Conservation (phyloP, 1,284 basidiomycete genomes). For the Phylloporus sp. region DNA sequence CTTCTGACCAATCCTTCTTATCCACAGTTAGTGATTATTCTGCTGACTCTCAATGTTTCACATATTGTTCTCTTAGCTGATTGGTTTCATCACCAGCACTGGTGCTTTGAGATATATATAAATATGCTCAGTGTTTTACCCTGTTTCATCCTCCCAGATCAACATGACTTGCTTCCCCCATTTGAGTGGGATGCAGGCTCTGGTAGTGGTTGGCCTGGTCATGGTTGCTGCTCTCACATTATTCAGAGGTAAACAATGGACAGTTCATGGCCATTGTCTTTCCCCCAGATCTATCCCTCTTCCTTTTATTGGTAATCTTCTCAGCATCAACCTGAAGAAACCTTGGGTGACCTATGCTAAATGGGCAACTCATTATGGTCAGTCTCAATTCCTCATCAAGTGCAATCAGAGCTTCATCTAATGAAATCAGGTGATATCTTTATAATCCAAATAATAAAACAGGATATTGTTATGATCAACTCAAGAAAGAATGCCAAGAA, state of each 20-base stretch:
- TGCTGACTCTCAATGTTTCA: no score
- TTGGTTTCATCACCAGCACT: no score
- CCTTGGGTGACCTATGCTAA: conserved; percentile 28
- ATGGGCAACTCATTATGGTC: conserved; percentile 28
- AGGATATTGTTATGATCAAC: conserved; percentile 29
- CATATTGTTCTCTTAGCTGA: no score
- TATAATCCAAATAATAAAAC: conserved; percentile 24
- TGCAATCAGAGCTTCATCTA: not conserved
- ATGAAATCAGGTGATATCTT: conserved; percentile 25
- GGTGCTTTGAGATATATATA: not conserved
- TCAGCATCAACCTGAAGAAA: conserved; percentile 24
- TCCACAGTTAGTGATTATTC: no score
- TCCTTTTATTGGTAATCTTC: conserved; percentile 27
- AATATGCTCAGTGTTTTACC: not conserved
- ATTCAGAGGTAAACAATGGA: conserved; percentile 12
- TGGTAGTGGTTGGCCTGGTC: conserved; percentile 5
- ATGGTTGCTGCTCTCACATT: conserved; percentile 8
- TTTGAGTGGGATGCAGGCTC: conserved; percentile 4
- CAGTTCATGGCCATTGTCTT: conserved; percentile 6
- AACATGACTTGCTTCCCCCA: conserved; percentile 8
- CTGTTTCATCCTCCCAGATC: not conserved
- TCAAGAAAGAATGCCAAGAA: conserved; percentile 29
- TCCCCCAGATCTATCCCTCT: conserved; percentile 28
- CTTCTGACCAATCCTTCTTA: no score
- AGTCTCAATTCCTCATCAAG: not conserved